These are phyloP conservation scores for Tricholoma sp. DNA, from an alignment of 768 basidiomycete species.

Conservation along the genomic window DNA sequence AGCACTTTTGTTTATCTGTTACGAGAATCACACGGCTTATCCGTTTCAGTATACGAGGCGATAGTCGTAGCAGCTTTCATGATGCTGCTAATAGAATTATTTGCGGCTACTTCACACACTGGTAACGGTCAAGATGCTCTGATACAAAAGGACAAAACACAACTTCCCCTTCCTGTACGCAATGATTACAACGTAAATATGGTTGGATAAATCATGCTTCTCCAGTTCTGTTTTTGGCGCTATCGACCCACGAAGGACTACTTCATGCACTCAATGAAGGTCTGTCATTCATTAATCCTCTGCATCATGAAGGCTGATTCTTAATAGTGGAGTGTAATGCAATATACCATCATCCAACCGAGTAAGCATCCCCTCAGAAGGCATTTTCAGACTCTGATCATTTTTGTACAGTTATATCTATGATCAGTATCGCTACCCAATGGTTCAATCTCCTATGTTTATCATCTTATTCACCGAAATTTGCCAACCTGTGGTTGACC, in stretches of 20 bases:
- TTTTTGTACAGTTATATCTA: slow-evolving; percentile 42
- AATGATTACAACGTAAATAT: not conserved
- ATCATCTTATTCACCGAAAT: slow-evolving; percentile 50
- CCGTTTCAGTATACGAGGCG: not conserved
- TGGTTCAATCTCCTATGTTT: slow-evolving; percentile 63
- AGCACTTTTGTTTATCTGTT: not conserved
- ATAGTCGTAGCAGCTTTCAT: not conserved
- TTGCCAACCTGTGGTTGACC: slow-evolving; percentile 62
- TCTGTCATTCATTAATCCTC: slow-evolving; percentile 20
- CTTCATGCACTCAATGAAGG: slow-evolving; percentile 84
- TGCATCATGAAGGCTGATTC: not conserved
- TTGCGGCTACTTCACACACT: not conserved
- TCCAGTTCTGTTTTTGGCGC: slow-evolving; percentile 71
- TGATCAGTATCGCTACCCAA: slow-evolving; percentile 74
- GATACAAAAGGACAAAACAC: not conserved
- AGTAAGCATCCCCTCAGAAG: slow-evolving; percentile 17
- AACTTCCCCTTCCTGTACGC: not conserved
- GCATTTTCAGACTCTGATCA: not conserved
- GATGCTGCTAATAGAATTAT: not conserved
- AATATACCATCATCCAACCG: slow-evolving; percentile 72
- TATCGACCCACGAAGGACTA: slow-evolving; percentile 82
- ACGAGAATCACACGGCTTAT: no score
- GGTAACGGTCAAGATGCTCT: not conserved
- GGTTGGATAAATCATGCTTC: not conserved
- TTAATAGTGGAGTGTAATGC: slow-evolving; percentile 73